phyloP scores from a whole-genome alignment of 73 alveolate genomes.

The Diophrys sp. region DNA sequence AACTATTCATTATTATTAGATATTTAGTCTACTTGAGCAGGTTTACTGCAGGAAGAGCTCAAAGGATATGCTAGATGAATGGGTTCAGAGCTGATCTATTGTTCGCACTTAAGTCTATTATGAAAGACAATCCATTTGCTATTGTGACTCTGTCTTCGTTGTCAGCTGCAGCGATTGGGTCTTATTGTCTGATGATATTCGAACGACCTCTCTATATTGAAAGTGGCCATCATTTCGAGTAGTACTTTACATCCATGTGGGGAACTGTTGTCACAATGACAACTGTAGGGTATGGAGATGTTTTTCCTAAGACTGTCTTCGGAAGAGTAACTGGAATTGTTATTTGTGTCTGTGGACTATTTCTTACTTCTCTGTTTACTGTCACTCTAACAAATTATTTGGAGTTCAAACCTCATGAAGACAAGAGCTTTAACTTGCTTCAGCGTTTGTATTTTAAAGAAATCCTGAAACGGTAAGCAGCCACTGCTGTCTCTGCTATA shows the following conservation, averaged over 20 bases:
- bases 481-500: constrained; percentile 6
- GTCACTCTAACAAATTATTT: constrained; percentile 65
- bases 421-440: constrained; percentile 14
- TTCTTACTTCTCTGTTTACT: constrained; percentile 83
- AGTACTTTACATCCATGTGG: constrained; percentile 68
- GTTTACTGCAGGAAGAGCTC: constrained; percentile 13
- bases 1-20: not conserved
- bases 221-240: constrained; percentile 17
- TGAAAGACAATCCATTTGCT: constrained; percentile 7
- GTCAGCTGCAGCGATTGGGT: constrained; percentile 4
- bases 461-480: constrained; percentile 13
- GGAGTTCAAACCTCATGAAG: constrained; percentile 5
- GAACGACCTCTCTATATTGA: constrained; percentile 15
- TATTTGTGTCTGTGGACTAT: constrained; percentile 93
- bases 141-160: not conserved
- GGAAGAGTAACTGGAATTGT: constrained; percentile 84
- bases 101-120: constrained; percentile 11
- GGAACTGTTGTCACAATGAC: constrained; percentile 85
- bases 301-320: constrained; percentile 81
- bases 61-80: constrained; percentile 25
- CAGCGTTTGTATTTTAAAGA: constrained; percentile 1
- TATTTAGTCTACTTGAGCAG: not conserved
- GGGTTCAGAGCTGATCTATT: constrained; percentile 28
- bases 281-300: constrained; percentile 96
- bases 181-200: constrained; percentile 10